Percentiles rank a stretch among this genome's conserved stretches.
Conservation (phyloP, 1,139 yeast species). For the Kodamaea ohmeri region DNA sequence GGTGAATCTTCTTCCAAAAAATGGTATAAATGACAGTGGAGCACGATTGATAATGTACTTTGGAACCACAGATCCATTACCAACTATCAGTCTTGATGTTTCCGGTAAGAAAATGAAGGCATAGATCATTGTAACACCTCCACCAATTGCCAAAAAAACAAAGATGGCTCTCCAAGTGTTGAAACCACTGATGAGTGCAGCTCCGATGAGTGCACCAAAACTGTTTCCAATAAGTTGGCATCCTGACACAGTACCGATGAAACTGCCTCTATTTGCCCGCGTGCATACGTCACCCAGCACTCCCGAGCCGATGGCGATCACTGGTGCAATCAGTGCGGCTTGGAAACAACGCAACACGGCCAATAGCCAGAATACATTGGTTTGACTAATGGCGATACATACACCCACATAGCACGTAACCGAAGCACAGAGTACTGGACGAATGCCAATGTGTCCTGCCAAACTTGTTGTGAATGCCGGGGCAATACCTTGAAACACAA, state of each 20-base stretch:
- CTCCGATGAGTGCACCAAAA: conserved; percentile 41
- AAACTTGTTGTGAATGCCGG: conserved; percentile 64
- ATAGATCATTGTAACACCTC: conserved; percentile 29
- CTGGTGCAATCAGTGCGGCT: conserved; percentile 43
- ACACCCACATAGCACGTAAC: conserved; percentile 53
- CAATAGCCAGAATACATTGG: conserved; percentile 41
- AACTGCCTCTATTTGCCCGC: conserved; percentile 36
- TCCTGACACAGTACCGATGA: conserved; percentile 39
- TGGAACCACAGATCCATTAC: conserved; percentile 39
- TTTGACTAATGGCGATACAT: conserved; percentile 58
- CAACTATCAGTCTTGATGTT: conserved; percentile 36
- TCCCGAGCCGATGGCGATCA: conserved; percentile 38
- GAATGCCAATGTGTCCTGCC: conserved; percentile 68
- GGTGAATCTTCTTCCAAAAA: conserved; percentile 23
- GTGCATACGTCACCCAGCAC: conserved; percentile 43
- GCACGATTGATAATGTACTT: conserved; percentile 20
- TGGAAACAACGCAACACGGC: conserved; percentile 38
- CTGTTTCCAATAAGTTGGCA: conserved; percentile 39
- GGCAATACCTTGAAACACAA: conserved; percentile 36
- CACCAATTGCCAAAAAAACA: conserved; percentile 37
- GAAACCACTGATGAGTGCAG: conserved; percentile 30
- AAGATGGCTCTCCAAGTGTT: conserved; percentile 40
- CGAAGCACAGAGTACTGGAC: conserved; percentile 61
- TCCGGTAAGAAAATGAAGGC: conserved; percentile 32
- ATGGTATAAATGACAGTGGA: conserved; percentile 25